Conservation (phyloP, 1,139 yeast species). For the Suhomyces yuchorum region DNA sequence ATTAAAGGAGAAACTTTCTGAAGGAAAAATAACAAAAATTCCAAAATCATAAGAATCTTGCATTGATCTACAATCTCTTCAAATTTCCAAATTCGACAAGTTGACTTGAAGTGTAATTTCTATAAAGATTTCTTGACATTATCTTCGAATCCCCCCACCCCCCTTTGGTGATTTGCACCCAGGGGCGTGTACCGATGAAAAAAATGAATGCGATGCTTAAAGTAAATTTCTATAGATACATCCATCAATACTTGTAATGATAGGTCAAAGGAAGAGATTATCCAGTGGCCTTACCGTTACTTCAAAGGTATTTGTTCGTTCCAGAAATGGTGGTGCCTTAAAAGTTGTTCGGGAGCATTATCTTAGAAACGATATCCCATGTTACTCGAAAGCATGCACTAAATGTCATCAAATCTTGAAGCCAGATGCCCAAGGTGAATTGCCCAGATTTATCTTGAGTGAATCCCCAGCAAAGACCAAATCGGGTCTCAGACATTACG, state of each 20-base stretch:
- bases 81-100: too few relatives aligned
- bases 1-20: too few relatives aligned
- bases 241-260: constrained; percentile 15
- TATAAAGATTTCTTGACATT: too few relatives aligned
- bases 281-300: constrained; percentile 69
- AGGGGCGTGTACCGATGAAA: constrained; percentile 6
- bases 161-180: constrained; percentile 12
- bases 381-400: constrained; percentile 73
- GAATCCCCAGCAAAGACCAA: constrained; percentile 48
- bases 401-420: constrained; percentile 58
- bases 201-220: constrained; percentile 14
- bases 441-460: constrained; percentile 53
- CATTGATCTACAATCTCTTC: too few relatives aligned
- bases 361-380: constrained; percentile 87
- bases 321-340: constrained; percentile 86
- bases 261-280: constrained; percentile 44
- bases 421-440: constrained; percentile 57
- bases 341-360: constrained; percentile 94
- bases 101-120: too few relatives aligned
- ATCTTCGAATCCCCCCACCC: neutral
- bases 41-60: too few relatives aligned
- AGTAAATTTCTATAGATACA: neutral
- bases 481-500: constrained; percentile 58
- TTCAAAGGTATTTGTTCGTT: constrained; percentile 89
- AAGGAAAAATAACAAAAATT: too few relatives aligned